A percentile compares a stretch with the other conserved stretches of the same genome.
phyloP scores from a whole-genome alignment of 768 basidiomycete genomes.

The Pleurotus sapidus region DNA sequence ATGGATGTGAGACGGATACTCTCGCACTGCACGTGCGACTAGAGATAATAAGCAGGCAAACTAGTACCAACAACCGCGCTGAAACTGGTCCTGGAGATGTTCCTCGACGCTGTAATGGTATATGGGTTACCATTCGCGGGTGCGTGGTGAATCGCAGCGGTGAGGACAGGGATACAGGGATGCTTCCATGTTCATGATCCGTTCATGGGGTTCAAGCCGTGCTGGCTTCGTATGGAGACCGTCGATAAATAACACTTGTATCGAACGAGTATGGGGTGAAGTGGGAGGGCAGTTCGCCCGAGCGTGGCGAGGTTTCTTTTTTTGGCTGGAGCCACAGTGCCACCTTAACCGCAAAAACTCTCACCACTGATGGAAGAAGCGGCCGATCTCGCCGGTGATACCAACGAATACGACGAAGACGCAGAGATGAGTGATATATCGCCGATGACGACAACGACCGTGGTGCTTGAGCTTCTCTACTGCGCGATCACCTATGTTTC shows the following conservation, averaged over 20 bases:
- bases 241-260: constrained; percentile 38
- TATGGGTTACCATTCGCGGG: constrained; percentile 27
- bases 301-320: constrained; percentile 41
- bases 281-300: constrained; percentile 35
- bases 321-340: constrained; percentile 28
- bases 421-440: constrained; percentile 85
- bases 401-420: constrained; percentile 72
- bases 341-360: constrained; percentile 24
- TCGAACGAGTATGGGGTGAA: constrained; percentile 45
- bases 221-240: constrained; percentile 32
- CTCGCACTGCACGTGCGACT: constrained; percentile 11
- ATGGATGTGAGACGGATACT: constrained; percentile 19
- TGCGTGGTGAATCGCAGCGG: constrained; percentile 32
- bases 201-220: constrained; percentile 22
- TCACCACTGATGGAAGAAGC: constrained; percentile 58
- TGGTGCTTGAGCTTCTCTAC: too few species aligned
- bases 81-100: constrained; percentile 23
- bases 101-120: constrained; percentile 15
- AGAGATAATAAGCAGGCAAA: too few species aligned
- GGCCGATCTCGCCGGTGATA: constrained; percentile 67
- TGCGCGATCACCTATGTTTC: too few species aligned
- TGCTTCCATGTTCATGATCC: constrained; percentile 32
- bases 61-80: constrained; percentile 23
- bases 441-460: constrained; percentile 53
- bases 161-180: constrained; percentile 37